These are phyloP conservation scores for Mucor ambiguus DNA, from an alignment of 371 early-diverging fungal species.

Conservation along the genomic window DNA sequence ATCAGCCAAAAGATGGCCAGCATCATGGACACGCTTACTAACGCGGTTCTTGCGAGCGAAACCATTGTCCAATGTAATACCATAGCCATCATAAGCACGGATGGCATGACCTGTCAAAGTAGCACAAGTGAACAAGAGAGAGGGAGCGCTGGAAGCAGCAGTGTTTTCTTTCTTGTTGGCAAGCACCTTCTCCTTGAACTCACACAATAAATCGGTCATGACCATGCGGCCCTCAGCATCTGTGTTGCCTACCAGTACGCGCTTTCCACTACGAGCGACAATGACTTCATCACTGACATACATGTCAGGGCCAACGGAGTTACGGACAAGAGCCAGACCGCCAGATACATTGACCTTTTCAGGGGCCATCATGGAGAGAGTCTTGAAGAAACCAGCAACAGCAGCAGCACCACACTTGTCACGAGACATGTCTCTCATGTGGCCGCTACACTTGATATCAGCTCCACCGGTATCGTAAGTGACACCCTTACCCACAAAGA, in stretches of 20 bases:
- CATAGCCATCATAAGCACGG: conserved; percentile 80
- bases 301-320: conserved; percentile 80
- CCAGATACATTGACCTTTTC: conserved; percentile 71
- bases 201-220: conserved; percentile 82
- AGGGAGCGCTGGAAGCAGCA: conserved; percentile 42
- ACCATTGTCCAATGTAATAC: conserved; percentile 80
- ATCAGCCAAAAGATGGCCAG: conserved; percentile 78
- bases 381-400: conserved; percentile 83
- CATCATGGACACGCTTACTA: conserved; percentile 64
- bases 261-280: conserved; percentile 77
- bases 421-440: conserved; percentile 87
- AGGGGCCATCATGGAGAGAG: conserved; percentile 67
- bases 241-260: conserved; percentile 85
- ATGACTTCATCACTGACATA: conserved; percentile 87
- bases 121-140: conserved; percentile 80
- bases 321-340: conserved; percentile 78
- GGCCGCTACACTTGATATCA: conserved; percentile 82
- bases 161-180: conserved; percentile 50
- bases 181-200: conserved; percentile 76
- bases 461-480: conserved; percentile 93
- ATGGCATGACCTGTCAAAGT: conserved; percentile 89
- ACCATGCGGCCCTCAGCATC: conserved; percentile 94
- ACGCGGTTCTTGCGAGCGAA: conserved; percentile 71
- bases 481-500: conserved; percentile 91
- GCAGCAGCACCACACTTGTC: conserved; percentile 91